These are phyloP conservation scores for Ephemerocybe angulata DNA, from an alignment of 768 basidiomycete species.

Conservation along the genomic window DNA sequence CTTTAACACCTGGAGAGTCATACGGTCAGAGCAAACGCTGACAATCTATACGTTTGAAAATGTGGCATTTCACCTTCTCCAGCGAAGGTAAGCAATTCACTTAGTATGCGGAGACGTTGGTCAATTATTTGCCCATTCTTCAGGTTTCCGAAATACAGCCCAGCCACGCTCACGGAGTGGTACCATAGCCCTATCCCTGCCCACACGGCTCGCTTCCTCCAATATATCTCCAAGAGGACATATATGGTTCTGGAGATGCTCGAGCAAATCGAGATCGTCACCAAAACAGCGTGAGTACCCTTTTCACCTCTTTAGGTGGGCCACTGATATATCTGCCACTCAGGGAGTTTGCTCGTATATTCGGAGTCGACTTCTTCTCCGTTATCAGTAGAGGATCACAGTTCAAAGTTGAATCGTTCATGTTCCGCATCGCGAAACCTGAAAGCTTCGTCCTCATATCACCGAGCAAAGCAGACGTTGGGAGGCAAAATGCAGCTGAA, in stretches of 20 bases:
- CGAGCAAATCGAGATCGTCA: conserved; percentile 75
- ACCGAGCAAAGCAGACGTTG: conserved; percentile 86
- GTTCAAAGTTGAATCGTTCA: conserved; percentile 98
- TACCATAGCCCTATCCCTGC: conserved; percentile 56
- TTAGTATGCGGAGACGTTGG: conserved; percentile 9
- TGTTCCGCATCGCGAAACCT: conserved; percentile 96
- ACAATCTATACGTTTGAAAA: conserved; percentile 88
- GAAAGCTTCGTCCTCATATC: conserved; percentile 90
- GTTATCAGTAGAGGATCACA: conserved; percentile 94
- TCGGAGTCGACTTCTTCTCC: conserved; percentile 95
- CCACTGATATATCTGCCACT: neutral
- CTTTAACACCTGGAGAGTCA: conserved; percentile 88
- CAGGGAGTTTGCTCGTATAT: conserved; percentile 96
- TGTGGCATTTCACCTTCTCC: conserved; percentile 77
- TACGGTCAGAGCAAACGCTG: conserved; percentile 79
- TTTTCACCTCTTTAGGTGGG: neutral
- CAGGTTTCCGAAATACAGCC: conserved; percentile 76
- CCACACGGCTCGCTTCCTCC: conserved; percentile 52
- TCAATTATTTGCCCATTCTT: neutral
- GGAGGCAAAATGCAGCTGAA: conserved; percentile 93
- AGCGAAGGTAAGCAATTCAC: conserved; percentile 52
- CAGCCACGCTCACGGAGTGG: conserved; percentile 62
- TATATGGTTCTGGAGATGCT: conserved; percentile 74
- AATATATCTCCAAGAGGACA: conserved; percentile 63
- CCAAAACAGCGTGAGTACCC: conserved; percentile 78